These are phyloP conservation scores for Boletus eberwhitei DNA, from an alignment of 768 basidiomycete genomes.

Conservation along the genomic window DNA sequence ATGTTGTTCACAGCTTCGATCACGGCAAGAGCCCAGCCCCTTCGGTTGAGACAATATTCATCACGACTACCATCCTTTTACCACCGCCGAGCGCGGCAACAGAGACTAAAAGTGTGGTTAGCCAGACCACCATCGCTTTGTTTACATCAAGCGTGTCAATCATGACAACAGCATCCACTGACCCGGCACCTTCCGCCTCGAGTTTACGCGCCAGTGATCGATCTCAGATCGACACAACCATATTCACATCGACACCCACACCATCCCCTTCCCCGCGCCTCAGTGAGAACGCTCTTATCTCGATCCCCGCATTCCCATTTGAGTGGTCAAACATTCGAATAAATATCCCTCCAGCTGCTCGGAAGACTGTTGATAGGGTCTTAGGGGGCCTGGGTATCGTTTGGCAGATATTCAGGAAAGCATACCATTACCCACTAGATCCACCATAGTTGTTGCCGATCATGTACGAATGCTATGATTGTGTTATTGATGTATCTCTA, in stretches of 20 bases:
- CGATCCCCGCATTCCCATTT: slow-evolving; percentile 19
- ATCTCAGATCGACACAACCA: slow-evolving; percentile 9
- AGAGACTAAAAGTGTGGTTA: not conserved
- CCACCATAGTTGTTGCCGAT: slow-evolving; percentile 22
- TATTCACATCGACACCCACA: slow-evolving; percentile 12
- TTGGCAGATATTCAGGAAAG: slow-evolving; percentile 31
- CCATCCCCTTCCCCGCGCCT: slow-evolving; percentile 7
- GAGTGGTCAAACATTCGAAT: slow-evolving; percentile 29
- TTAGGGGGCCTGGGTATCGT: slow-evolving; percentile 26
- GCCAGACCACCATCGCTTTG: slow-evolving; percentile 1
- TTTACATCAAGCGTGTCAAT: slow-evolving; percentile 7
- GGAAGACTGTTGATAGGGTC: slow-evolving; percentile 23
- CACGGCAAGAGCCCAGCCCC: slow-evolving; percentile 1
- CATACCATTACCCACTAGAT: slow-evolving; percentile 34
- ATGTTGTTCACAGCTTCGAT: slow-evolving; percentile 6
- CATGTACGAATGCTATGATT: slow-evolving; percentile 9
- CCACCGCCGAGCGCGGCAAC: slow-evolving; percentile 4
- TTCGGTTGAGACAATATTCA: slow-evolving; percentile 25
- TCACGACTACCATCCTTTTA: slow-evolving; percentile 28
- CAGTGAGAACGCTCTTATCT: slow-evolving; percentile 21
- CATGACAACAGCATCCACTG: slow-evolving; percentile 5
- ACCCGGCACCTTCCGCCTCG: slow-evolving; percentile 1
- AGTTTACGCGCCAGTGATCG: slow-evolving; percentile 6
- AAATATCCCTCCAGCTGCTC: slow-evolving; percentile 26
- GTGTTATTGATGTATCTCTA: slow-evolving; percentile 13